Evolutionary conservation across 2,329 filamentous ascomycete species (phyloP).

Genomic region (Diaporthe nobilis): DNA sequence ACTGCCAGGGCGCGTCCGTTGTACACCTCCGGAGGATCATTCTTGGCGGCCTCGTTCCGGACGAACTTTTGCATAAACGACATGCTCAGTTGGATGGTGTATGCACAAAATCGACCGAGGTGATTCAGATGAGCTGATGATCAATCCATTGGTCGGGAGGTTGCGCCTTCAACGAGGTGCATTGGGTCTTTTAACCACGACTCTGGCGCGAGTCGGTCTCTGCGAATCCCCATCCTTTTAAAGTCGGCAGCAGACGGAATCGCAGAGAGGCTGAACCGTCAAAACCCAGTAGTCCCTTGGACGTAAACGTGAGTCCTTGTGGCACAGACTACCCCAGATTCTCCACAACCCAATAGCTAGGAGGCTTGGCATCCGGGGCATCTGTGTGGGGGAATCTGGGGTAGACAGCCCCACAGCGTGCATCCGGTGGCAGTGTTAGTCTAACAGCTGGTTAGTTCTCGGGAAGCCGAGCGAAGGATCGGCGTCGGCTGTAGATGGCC

Average conservation of each 20-base stretch:
- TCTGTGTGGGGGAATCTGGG: background rate
- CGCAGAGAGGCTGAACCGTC: background rate
- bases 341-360: no score
- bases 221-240: background rate
- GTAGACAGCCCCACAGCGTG: background rate
- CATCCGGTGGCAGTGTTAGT: background rate
- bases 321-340: background rate
- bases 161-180: no score
- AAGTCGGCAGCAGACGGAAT: background rate
- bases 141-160: background rate
- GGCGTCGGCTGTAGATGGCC: background rate
- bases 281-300: rapidly evolving
- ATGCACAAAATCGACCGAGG: background rate
- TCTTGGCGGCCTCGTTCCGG: background rate
- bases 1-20: background rate
- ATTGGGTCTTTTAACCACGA: background rate
- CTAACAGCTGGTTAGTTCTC: background rate
- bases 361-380: background rate
- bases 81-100: no score
- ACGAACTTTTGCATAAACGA: no score
- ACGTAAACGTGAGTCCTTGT: background rate
- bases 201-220: background rate
- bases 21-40: background rate
- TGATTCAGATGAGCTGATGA: background rate
- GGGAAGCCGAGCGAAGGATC: background rate